Evolutionary conservation across 2,329 filamentous ascomycete species (phyloP).

Genomic region (Teratosphaeria epicoccoides): DNA sequence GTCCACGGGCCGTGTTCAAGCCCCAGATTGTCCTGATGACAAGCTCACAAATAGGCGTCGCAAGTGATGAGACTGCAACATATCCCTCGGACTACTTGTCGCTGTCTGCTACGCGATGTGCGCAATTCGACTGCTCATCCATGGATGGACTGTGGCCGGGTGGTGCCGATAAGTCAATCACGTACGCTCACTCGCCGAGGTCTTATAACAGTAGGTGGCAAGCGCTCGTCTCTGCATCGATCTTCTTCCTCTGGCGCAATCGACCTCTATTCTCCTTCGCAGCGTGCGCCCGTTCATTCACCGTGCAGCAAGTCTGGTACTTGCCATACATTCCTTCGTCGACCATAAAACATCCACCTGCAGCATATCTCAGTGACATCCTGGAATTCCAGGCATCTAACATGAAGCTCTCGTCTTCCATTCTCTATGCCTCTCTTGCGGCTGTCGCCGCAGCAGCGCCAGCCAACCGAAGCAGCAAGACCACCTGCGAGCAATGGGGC

Average conservation of each 20-base stretch:
- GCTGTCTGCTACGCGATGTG: too few species aligned
- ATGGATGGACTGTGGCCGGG: too few species aligned
- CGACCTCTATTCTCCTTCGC: not conserved
- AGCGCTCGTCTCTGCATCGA: not conserved
- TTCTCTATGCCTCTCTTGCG: not conserved
- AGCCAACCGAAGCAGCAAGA: not conserved
- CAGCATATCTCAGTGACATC: not conserved
- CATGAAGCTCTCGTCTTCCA: not conserved
- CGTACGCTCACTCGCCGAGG: too few species aligned
- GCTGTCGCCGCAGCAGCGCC: not conserved
- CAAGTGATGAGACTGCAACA: not conserved
- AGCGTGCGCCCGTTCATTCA: not conserved
- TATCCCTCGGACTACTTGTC: not conserved
- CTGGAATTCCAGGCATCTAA: not conserved
- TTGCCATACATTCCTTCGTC: not conserved
- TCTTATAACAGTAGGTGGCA: not conserved
- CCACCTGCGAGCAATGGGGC: constrained; percentile 3
- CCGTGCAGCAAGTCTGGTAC: not conserved
- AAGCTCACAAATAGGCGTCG: not conserved
- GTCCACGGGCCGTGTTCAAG: not conserved
- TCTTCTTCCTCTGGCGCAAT: not conserved
- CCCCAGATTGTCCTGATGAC: not conserved
- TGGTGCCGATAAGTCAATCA: too few species aligned
- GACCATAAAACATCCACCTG: not conserved
- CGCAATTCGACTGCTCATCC: too few species aligned